phyloP scores from a whole-genome alignment of 306 rosid genomes.

The Cucurbita pepo region DNA sequence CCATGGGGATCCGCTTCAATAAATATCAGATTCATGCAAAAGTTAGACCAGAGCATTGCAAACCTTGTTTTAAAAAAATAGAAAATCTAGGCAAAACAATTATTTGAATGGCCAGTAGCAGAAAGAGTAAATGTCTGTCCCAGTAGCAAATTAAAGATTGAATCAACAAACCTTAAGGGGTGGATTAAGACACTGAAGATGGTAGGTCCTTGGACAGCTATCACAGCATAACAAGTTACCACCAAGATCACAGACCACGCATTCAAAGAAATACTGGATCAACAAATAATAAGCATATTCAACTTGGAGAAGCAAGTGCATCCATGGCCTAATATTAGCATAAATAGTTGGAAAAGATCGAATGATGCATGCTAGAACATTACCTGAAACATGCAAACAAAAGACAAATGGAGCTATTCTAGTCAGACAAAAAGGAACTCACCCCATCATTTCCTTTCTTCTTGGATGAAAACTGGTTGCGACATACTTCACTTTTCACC shows the following conservation, averaged over 20 bases:
- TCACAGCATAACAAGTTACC: slow-evolving; percentile 98
- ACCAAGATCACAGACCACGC: slow-evolving; percentile 90
- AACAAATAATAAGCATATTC: slow-evolving; percentile 4
- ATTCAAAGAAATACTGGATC: slow-evolving; percentile 79
- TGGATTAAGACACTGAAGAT: slow-evolving; percentile 84
- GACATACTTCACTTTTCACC: slow-evolving; percentile 36
- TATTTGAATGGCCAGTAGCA: background rate
- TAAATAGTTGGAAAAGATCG: background rate
- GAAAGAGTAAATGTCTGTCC: background rate
- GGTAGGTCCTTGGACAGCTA: slow-evolving; percentile 93
- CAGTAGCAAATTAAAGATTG: background rate
- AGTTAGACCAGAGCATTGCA: slow-evolving; percentile 2
- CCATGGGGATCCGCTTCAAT: slow-evolving; percentile 77
- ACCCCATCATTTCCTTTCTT: slow-evolving; percentile 99
- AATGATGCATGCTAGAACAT: background rate
- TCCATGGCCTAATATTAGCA: background rate
- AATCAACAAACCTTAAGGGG: slow-evolving; percentile 81
- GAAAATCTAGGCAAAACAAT: background rate
- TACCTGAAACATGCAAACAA: background rate
- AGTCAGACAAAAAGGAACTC: slow-evolving; percentile 23
- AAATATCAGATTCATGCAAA: background rate
- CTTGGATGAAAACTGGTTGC: slow-evolving; percentile 47
- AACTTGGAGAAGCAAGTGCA: background rate
- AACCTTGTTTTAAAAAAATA: background rate
- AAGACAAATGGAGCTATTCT: background rate